Percentiles rank a stretch among this genome's conserved stretches.
These are phyloP conservation scores for Colletotrichum euphorbiae DNA, from an alignment of 2,329 filamentous ascomycete genomes.

Conservation along the genomic window DNA sequence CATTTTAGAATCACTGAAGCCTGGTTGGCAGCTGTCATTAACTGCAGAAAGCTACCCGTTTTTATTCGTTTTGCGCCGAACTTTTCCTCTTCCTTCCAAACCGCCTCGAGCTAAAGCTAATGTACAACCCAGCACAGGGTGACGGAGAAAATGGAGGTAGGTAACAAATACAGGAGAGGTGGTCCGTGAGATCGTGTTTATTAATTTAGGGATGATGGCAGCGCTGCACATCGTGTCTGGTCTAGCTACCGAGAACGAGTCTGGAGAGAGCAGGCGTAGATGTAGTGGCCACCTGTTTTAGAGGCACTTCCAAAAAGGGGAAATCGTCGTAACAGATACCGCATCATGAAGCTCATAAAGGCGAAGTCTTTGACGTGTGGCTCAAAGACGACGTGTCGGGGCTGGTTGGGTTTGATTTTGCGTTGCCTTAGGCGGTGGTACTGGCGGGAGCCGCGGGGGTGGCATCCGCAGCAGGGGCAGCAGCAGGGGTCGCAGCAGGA, in stretches of 20 bases:
- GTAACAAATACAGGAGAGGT: conserved; percentile 51
- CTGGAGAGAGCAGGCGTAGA: conserved; percentile 38
- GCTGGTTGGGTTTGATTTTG: conserved; percentile 21
- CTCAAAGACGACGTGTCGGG: conserved; percentile 22
- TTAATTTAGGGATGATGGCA: conserved; percentile 42
- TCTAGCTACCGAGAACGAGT: conserved; percentile 39
- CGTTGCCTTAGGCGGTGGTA: conserved; percentile 47
- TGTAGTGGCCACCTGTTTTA: conserved; percentile 37
- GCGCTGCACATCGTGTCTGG: conserved; percentile 37
- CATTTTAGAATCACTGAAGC: not conserved
- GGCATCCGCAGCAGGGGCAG: conserved; percentile 42
- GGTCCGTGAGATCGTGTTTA: conserved; percentile 40
- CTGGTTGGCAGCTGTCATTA: conserved; percentile 13
- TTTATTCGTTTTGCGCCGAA: conserved; percentile 49
- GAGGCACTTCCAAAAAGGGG: conserved; percentile 39
- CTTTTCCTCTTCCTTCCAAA: conserved; percentile 48
- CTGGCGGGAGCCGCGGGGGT: conserved; percentile 43
- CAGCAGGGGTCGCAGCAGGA: conserved; percentile 40
- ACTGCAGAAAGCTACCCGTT: conserved; percentile 46
- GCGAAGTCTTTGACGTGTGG: conserved; percentile 13
- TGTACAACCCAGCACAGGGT: conserved; percentile 52
- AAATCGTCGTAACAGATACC: conserved; percentile 41
- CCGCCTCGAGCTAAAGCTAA: conserved; percentile 50
- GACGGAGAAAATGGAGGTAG: conserved; percentile 46
- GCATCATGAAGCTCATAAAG: conserved; percentile 40